phyloP scores from a whole-genome alignment of 805 yeast species.

The Ogataea populi-albae region DNA sequence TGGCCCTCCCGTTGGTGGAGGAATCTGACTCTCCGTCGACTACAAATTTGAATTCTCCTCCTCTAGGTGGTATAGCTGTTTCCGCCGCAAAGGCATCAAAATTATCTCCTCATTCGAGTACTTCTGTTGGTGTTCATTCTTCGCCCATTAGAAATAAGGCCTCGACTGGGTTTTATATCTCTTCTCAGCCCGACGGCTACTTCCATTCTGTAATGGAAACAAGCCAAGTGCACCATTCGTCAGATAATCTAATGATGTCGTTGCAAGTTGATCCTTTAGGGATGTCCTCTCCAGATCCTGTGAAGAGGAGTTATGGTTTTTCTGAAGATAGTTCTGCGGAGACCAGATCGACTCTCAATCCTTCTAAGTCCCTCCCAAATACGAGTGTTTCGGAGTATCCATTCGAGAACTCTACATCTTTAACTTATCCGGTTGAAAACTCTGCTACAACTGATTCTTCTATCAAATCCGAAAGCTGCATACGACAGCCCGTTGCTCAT shows the following conservation, averaged over 20 bases:
- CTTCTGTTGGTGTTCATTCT: neutral
- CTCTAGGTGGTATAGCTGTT: neutral
- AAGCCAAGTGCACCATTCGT: neutral
- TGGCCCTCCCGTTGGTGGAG: neutral
- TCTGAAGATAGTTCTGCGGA: too few species aligned
- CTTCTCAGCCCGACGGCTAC: too few species aligned
- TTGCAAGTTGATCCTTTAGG: neutral
- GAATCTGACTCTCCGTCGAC: neutral
- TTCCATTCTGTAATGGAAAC: too few species aligned
- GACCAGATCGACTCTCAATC: too few species aligned
- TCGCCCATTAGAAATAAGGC: neutral
- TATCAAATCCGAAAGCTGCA: conserved; percentile 13
- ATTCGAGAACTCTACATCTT: neutral
- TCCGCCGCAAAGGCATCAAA: neutral
- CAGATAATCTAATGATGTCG: neutral
- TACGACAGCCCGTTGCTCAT: conserved; percentile 16
- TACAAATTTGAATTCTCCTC: too few species aligned
- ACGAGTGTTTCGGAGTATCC: conserved; percentile 1
- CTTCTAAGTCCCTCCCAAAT: neutral
- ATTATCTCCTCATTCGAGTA: neutral
- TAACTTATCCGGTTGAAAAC: conserved; percentile 1
- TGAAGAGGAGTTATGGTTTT: neutral
- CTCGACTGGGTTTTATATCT: neutral
- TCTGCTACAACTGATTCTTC: conserved; percentile 15
- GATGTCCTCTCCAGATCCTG: conserved; percentile 4